These are phyloP conservation scores for Colletotrichum sp. DNA, from an alignment of 2,329 filamentous ascomycete species.

Conservation along the genomic window DNA sequence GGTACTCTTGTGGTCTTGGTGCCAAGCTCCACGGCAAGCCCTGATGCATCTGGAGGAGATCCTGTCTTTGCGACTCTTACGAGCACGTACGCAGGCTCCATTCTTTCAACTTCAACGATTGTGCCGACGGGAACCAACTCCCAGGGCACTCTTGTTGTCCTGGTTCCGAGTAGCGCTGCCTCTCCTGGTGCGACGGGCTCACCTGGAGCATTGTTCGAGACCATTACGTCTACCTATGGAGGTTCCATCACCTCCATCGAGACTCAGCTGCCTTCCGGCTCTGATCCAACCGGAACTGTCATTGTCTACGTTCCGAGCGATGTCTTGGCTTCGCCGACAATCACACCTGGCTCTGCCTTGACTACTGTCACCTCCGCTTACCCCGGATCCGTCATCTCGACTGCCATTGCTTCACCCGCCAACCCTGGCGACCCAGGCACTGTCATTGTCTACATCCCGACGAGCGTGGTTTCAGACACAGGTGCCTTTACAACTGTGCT, in stretches of 20 bases:
- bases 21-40: background rate
- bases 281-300: background rate
- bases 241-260: slow-evolving; percentile 1
- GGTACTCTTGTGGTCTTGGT: background rate
- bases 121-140: background rate
- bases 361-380: slow-evolving; percentile 2
- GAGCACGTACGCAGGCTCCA: slow-evolving; percentile 1
- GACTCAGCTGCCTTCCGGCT: background rate
- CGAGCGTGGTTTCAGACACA: background rate
- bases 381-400: background rate
- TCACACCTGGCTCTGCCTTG: background rate
- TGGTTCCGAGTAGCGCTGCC: background rate
- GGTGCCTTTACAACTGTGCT: background rate
- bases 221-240: background rate
- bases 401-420: slow-evolving; percentile 1
- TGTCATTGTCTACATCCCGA: background rate
- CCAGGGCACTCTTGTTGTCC: background rate
- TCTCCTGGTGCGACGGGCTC: background rate
- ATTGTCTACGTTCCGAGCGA: slow-evolving; percentile 9
- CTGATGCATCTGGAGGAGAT: background rate
- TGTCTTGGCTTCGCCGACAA: background rate
- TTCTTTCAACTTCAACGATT: background rate
- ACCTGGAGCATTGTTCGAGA: background rate
- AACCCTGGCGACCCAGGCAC: slow-evolving; percentile 15
- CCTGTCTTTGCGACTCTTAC: background rate